Conservation (phyloP, 1,139 yeast species). For the Lodderomyces beijingensis region DNA sequence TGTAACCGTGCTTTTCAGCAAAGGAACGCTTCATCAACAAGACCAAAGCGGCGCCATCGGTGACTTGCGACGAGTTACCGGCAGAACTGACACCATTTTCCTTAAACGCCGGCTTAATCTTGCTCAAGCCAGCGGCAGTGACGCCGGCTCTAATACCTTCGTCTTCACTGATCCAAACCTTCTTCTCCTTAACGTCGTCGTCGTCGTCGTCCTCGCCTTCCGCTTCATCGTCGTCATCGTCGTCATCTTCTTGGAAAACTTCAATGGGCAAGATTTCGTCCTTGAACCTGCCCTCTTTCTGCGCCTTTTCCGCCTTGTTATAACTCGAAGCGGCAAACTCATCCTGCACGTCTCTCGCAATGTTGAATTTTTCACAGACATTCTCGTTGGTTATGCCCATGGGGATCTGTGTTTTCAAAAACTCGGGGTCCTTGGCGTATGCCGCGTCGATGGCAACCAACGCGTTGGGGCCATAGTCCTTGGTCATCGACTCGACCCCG, state of each 20-base stretch:
- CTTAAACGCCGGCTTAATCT: constrained; percentile 79
- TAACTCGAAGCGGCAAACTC: constrained; percentile 34
- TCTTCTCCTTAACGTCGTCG: constrained; percentile 24
- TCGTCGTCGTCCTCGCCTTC: constrained; percentile 22
- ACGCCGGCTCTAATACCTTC: constrained; percentile 92
- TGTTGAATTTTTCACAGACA: constrained; percentile 38
- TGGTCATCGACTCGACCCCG: constrained; percentile 42
- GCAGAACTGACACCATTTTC: constrained; percentile 81
- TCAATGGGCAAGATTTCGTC: constrained; percentile 34
- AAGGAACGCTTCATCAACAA: constrained; percentile 82
- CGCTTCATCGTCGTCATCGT: constrained; percentile 16
- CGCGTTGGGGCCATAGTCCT: constrained; percentile 36
- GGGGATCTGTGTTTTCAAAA: constrained; percentile 31
- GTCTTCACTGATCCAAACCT: constrained; percentile 59
- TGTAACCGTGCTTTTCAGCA: constrained; percentile 70
- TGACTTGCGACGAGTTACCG: constrained; percentile 92
- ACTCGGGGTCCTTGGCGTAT: constrained; percentile 15
- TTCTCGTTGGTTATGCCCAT: constrained; percentile 64
- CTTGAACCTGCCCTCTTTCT: constrained; percentile 29
- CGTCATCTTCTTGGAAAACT: constrained; percentile 24
- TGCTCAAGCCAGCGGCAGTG: constrained; percentile 68
- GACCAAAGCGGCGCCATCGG: constrained; percentile 94
- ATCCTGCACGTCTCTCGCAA: constrained; percentile 62
- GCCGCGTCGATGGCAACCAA: constrained; percentile 20
- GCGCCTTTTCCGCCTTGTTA: constrained; percentile 31